Conservation (phyloP, 1,284 basidiomycete genomes). For the Rhizoctonia solani region DNA sequence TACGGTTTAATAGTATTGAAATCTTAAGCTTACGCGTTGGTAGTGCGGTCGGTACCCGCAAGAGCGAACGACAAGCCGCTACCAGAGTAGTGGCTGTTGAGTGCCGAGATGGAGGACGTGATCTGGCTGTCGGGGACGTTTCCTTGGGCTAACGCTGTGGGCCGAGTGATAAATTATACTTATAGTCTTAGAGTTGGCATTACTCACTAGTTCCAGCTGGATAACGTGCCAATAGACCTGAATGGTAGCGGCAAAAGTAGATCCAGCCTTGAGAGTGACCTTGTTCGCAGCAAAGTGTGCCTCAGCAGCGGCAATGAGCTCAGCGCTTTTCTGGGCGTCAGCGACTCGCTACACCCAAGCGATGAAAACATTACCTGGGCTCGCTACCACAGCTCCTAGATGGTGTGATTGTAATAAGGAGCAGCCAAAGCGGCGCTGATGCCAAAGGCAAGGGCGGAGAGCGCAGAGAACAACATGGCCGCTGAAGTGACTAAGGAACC, state of each 20-base stretch:
- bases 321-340: constrained; percentile 5
- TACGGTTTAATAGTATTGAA: background rate
- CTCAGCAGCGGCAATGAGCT: constrained; percentile 35
- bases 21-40: constrained; percentile 42
- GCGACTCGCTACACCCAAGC: background rate
- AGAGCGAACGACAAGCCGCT: constrained; percentile 44
- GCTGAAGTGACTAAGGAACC: background rate
- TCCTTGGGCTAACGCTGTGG: constrained; percentile 33
- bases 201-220: constrained; percentile 25
- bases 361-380: constrained; percentile 1
- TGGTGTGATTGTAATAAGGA: constrained; percentile 29
- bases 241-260: constrained; percentile 30
- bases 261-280: constrained; percentile 15
- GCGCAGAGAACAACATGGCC: constrained; percentile 23
- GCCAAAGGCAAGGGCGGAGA: constrained; percentile 28
- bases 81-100: constrained; percentile 42
- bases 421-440: constrained; percentile 31
- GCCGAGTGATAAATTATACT: background rate
- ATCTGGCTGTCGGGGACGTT: constrained; percentile 38
- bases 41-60: constrained; percentile 43
- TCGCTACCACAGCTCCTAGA: constrained; percentile 29
- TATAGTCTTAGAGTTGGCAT: no score
- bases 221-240: constrained; percentile 38
- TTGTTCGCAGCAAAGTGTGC: constrained; percentile 47
- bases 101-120: constrained; percentile 40